Evolutionary conservation across 169 alveolate genomes (phyloP).

Genomic region (Plasmodium cynomolgi): DNA sequence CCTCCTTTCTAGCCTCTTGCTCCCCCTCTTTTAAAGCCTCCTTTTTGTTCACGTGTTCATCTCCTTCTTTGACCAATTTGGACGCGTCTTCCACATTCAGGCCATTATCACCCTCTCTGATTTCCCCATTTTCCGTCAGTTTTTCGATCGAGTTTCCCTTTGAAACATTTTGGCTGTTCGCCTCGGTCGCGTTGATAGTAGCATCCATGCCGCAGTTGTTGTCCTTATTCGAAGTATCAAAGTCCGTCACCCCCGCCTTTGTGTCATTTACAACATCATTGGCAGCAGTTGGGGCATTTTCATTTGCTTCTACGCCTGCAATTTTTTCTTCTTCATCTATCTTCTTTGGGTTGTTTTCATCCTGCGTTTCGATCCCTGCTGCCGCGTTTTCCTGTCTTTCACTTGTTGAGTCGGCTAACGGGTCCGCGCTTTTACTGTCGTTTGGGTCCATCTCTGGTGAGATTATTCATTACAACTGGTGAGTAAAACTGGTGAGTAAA

Average conservation of each 20-base stretch:
- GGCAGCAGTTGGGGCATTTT: background rate
- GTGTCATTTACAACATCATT: constrained; percentile 24
- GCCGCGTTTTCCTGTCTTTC: constrained; percentile 43
- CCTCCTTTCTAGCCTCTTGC: background rate
- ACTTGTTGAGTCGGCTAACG: constrained; percentile 11
- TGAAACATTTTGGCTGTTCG: background rate
- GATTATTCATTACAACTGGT: constrained; percentile 47
- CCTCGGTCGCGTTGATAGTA: constrained; percentile 1
- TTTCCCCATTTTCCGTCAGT: background rate
- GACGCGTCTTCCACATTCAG: constrained; percentile 10
- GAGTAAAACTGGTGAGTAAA: background rate
- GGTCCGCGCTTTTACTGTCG: constrained; percentile 31
- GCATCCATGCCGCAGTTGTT: background rate
- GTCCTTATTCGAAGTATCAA: constrained; percentile 13
- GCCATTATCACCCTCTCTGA: background rate
- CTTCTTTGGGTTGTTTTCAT: constrained; percentile 18
- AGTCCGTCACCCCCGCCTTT: background rate
- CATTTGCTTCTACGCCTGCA: constrained; percentile 5
- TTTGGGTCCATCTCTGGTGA: constrained; percentile 32
- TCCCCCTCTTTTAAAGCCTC: background rate
- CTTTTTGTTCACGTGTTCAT: background rate
- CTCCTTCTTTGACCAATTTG: constrained; percentile 7
- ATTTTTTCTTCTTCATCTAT: constrained; percentile 28
- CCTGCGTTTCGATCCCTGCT: background rate
- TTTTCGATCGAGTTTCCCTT: background rate